Evolutionary conservation across 176 grass and related monocot genomes (phyloP), one percentile per base, ranked within the genome.

Genomic region (Musa acuminata): DNA sequence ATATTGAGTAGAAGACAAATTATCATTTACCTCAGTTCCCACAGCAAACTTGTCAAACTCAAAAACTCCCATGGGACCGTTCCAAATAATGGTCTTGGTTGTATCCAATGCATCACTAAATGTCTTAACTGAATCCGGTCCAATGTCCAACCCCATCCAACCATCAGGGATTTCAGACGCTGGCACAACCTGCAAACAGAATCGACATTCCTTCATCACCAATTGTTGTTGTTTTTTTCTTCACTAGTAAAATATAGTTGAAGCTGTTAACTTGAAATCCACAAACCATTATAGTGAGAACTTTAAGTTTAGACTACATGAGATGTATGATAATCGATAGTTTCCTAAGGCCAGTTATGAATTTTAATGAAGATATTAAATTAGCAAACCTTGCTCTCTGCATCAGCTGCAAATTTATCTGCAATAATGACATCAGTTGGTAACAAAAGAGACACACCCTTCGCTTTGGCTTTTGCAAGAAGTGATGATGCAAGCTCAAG

Each of bases 41-140:
- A 64, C 54, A 23, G 82, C 78, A 27, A 84, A 87, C 54, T 84
- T 87, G 8, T 81, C 85, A 43, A 84, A 87, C 77, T 87, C 78
- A 1, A 87, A 84, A 81, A 87, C 82, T 22, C 85, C 85, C 85
- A 87, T 84, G 20, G 85, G 85, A 51, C 85, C 85, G 53, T 87
- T 87, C 85, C 85, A 87, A 57, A 87, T 87, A 66, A 87, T 78
- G 11, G 82, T 87, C 64, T 81, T 55, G 55, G 85, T 87, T 69
- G 81, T 83, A 73, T 87, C 81, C 53, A 87, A 49, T 29, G 81
- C 81, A 80, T 75, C 75, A 78, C 25, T 87, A 62, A 87, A 83
- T 19, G 85, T 52, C 2, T 35, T 79, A 51, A 87, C 29, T 22
- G 81, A 81, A 69, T 80, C 77, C 27, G 81, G 77, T 11, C 78